Base-by-base conservation (phyloP, 306 rosid genomes). In the Cicer judaicum region DNA sequence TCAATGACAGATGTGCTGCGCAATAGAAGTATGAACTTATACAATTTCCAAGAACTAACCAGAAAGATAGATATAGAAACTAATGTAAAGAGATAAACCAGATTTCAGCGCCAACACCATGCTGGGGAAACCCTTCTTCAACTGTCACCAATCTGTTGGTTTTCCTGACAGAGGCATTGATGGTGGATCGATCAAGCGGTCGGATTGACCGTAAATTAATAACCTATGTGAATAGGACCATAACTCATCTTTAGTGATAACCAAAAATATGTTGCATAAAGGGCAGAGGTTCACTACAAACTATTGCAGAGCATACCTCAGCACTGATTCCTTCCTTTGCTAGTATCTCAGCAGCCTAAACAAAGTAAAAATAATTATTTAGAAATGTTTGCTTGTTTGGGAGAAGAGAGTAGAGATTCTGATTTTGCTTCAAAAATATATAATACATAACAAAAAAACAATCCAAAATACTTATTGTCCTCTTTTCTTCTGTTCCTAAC, bases 81-180 rank as follows among this genome's bases (percentile, higher is more conserved):
- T 2, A 43, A 61, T 42, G 80, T 13, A 56, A 68, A 86, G 77
- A 73, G 73, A 82, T 56, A 39, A 72, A 94, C 99, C 99, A 95
- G 71, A 95, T 95, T 87, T 95, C 99, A 4, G 99, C 98, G 13
- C 99, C 99, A 77, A 95, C 96, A 47, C 99, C 99, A 73, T 95
- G 97, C 92, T 95, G 99, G 78, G 99, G 99, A 85, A 92, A 90
- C 64, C 99, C 99, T 92, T 95, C 99, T 85, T 95, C 99, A 70
- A 95, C 92, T 34, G 99, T 95, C 53, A 95, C 87, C 42, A 95
- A 74, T 78, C 97, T 89, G 86, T 87, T 95, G 79, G 99, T 95
- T 85, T 95, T 95, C 87, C 97, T 85, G 12, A 95, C 99, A 46
- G 99, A 95, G 54, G 95, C 75, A 75, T 95, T 95, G 77, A 95